phyloP scores from a whole-genome alignment of 2,329 filamentous ascomycete species.

The Sporothrix dimorphospora region DNA sequence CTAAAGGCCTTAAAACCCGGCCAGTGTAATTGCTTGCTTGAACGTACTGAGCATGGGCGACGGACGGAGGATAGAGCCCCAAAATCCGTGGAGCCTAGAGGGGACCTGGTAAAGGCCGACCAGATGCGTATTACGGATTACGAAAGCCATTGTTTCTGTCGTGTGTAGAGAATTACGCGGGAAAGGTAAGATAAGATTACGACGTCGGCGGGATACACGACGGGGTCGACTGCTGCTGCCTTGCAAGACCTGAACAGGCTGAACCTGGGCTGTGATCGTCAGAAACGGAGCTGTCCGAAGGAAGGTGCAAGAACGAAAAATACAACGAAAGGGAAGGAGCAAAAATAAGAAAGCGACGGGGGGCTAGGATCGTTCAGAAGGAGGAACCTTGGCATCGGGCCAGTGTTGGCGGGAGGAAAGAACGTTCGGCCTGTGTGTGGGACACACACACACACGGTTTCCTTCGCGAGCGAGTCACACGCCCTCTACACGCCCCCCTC shows the following conservation, averaged over 20 bases:
- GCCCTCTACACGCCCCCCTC: no score
- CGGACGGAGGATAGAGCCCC: background rate
- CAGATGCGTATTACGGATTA: no score
- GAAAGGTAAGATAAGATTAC: no score
- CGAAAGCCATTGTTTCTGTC: background rate
- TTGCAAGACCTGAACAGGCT: background rate
- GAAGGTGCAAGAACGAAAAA: no score
- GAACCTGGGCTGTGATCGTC: background rate
- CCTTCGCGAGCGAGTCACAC: slow-evolving; percentile 9
- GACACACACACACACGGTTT: background rate
- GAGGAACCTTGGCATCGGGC: background rate
- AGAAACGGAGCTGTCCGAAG: background rate
- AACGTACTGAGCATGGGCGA: no score
- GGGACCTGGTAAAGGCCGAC: background rate
- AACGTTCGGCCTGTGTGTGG: background rate
- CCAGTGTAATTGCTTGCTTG: no score
- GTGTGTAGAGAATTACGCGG: background rate
- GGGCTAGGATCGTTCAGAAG: background rate
- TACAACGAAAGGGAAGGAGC: background rate
- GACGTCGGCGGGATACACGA: background rate
- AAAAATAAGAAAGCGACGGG: background rate
- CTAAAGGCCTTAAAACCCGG: background rate
- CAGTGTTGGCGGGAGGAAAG: background rate
- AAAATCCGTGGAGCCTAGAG: slow-evolving; percentile 4
- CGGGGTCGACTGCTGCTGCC: background rate